Base-by-base conservation (phyloP, 768 basidiomycete genomes). In the Melanogaster broomeanus region DNA sequence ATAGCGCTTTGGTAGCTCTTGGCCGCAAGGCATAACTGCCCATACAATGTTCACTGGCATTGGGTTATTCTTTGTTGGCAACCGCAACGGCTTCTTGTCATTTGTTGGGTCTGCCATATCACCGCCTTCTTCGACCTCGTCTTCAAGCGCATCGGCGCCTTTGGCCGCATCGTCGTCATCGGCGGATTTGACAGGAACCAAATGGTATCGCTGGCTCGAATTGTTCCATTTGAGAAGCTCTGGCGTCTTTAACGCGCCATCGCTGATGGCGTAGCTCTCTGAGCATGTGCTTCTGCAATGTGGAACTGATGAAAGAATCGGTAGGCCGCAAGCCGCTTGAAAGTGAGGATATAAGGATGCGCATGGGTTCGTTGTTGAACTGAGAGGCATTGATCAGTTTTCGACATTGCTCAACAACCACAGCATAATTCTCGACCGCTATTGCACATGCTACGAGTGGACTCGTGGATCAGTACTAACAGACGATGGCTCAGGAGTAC, bases 1-100 rank as follows among this genome's bases (percentile, higher is more conserved):
- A 95, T 83, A 5, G 93, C 90, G 59, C 88, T 90, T 62, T 97
- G 93, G 66, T 88, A 94, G 59, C 90, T 93, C 71, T 85, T 89
- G 19, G 88, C 86, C 4, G 83, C 82, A n/a, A 91, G 78, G 60
- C 90, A 87, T 43, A 92, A 78, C 61, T 90, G 88, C 0, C 91
- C 94, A 61, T 96, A 96, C 18, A 91, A 70, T 1, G 85, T 74
- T n/a, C 13, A 90, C 78, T 19, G 83, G 75, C 35, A 88, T 68
- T 0, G 92, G 86, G 56, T 88, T 93, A 28, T 82, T 73, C 66
- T 85, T 87, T 18, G 78, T 87, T 3, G 91, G 87, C 22, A 85
- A 62, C 35, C 72, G 72, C 3, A 77, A 3, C 1, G 58, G 52
- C 41, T 57, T 58, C 45, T 66, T 67, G 35, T 67, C 60, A n/a